Conservation (phyloP, 306 rosid genomes). For the Quercus bicolor region DNA sequence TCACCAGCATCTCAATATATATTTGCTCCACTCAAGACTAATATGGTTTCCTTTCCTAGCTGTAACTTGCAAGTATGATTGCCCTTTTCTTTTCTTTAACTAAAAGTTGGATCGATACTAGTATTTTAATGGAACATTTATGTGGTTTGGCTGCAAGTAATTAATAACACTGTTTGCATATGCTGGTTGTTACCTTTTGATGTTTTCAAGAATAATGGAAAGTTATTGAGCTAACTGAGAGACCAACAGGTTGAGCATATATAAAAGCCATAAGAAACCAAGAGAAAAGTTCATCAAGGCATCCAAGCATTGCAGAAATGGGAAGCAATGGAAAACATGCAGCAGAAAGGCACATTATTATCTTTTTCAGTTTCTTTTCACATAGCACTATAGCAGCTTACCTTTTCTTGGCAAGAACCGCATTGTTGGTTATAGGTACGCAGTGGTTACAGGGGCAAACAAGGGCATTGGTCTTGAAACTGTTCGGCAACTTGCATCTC, state of each 20-base stretch:
- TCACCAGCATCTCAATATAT: no score
- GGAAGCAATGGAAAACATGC: not conserved
- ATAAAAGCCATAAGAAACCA: not conserved
- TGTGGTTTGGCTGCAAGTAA: no score
- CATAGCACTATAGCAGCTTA: not conserved
- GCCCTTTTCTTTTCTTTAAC: no score
- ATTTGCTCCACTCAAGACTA: not conserved
- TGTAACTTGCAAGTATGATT: no score
- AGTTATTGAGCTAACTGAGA: not conserved
- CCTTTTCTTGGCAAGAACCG: not conserved
- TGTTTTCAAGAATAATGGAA: no score
- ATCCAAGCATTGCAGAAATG: conserved; percentile 18
- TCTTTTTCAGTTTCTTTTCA: not conserved
- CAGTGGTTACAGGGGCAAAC: conserved; percentile 54
- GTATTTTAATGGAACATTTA: no score
- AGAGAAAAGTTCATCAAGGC: not conserved
- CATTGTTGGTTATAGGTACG: conserved; percentile 20
- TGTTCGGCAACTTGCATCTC: conserved; percentile 37
- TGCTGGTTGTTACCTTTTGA: no score
- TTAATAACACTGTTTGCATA: no score
- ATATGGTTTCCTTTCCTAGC: no score
- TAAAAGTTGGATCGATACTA: no score
- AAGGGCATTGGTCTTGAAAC: conserved; percentile 49
- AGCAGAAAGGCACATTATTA: conserved; percentile 14
- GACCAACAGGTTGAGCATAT: not conserved